These are phyloP conservation scores for Limonium bicolor DNA, from an alignment of 148 eudicot species.

Conservation along the genomic window DNA sequence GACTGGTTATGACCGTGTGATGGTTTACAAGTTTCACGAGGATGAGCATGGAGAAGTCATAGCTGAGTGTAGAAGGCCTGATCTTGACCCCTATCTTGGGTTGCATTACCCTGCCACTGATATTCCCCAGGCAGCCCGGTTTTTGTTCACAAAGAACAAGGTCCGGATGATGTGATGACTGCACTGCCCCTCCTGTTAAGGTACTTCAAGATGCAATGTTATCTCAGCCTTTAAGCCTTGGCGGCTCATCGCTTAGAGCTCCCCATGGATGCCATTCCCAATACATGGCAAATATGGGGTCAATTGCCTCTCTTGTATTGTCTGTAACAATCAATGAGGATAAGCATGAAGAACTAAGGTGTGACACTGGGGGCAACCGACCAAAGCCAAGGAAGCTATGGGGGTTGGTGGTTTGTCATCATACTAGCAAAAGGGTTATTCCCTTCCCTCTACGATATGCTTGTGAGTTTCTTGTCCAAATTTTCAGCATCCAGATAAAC, in stretches of 20 bases:
- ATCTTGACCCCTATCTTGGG: constrained; percentile 69
- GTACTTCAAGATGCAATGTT: constrained; percentile 50
- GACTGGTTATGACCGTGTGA: constrained; percentile 72
- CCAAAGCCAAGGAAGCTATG: constrained; percentile 47
- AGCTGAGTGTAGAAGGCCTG: constrained; percentile 39
- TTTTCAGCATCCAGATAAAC: constrained; percentile 56
- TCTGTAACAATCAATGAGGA: constrained; percentile 58
- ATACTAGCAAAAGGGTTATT: constrained; percentile 47
- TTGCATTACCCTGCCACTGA: constrained; percentile 88
- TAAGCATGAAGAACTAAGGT: constrained; percentile 34
- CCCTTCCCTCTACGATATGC: constrained; percentile 66
- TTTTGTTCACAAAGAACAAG: constrained; percentile 72
- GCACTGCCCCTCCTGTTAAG: constrained; percentile 46
- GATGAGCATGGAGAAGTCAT: constrained; percentile 91
- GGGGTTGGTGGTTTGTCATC: constrained; percentile 93
- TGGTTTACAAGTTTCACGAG: constrained; percentile 87
- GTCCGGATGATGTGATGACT: constrained; percentile 86
- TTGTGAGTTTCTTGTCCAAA: constrained; percentile 74
- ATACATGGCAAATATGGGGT: constrained; percentile 81
- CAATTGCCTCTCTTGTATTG: constrained; percentile 75
- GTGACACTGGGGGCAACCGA: constrained; percentile 25
- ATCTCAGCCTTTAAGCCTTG: constrained; percentile 57
- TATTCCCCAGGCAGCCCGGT: constrained; percentile 86
- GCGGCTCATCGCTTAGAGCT: constrained; percentile 62
- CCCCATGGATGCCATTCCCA: constrained; percentile 88